Conservation (phyloP, 73 alveolate species). For the Halteria grandinella region DNA sequence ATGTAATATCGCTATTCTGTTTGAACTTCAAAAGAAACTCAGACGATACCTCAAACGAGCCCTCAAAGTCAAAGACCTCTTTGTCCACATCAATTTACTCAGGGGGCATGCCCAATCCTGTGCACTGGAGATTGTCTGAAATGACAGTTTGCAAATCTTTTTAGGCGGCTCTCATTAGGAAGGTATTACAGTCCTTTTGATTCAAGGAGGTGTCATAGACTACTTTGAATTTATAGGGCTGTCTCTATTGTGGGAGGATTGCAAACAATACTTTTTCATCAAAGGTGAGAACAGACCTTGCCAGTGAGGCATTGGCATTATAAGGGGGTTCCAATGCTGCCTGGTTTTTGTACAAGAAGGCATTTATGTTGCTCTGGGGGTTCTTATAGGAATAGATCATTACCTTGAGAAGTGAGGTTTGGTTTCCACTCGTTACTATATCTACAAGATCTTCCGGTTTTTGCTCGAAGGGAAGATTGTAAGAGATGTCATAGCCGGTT, state of each 20-base stretch:
- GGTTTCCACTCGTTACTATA: background rate
- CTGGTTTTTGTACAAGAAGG: slow-evolving; percentile 2
- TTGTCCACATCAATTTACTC: background rate
- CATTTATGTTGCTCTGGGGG: slow-evolving; percentile 15
- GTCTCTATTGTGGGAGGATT: background rate
- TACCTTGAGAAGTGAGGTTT: slow-evolving; percentile 11
- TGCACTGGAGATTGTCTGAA: slow-evolving; percentile 14
- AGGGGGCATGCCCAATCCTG: background rate
- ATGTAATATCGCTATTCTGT: background rate
- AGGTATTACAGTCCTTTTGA: background rate
- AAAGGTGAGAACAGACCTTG: background rate
- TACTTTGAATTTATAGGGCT: slow-evolving; percentile 25
- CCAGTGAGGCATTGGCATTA: no score
- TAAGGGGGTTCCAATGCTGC: background rate
- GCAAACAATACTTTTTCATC: background rate
- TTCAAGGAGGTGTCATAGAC: slow-evolving; percentile 13
- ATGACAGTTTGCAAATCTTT: background rate
- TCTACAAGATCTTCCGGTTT: background rate
- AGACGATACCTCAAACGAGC: background rate
- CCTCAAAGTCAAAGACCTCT: background rate
- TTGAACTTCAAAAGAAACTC: background rate
- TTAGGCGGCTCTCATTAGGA: slow-evolving; percentile 9
- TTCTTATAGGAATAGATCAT: background rate
- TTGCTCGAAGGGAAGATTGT: background rate
- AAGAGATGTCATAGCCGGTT: slow-evolving; percentile 15